A percentile compares a stretch with the other conserved stretches of the same genome.
These are phyloP conservation scores for Pseudogymnoascus sp. DNA, from an alignment of 2,329 filamentous ascomycete genomes.

Conservation along the genomic window DNA sequence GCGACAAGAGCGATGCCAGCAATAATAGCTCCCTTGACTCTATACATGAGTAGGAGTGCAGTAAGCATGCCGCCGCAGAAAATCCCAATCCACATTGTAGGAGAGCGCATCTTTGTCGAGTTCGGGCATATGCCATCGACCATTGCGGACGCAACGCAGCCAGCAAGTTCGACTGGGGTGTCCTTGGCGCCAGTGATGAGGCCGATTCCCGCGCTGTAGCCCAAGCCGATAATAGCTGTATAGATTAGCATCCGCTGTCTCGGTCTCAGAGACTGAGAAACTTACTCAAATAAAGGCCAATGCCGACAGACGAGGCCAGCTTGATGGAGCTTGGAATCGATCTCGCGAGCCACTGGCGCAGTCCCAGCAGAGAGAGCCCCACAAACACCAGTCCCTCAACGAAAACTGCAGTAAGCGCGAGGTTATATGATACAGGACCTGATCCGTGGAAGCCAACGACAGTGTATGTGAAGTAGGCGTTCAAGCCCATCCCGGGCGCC, in stretches of 20 bases:
- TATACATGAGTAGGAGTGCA: conserved; percentile 72
- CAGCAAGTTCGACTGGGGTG: conserved; percentile 67
- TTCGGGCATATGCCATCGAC: conserved; percentile 50
- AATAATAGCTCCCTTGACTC: conserved; percentile 80
- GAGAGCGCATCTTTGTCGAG: conserved; percentile 67
- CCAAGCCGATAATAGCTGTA: conserved; percentile 58
- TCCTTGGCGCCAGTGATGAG: conserved; percentile 58
- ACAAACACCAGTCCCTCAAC: conserved; percentile 84
- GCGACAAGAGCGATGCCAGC: conserved; percentile 74
- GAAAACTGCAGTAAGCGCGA: conserved; percentile 79
- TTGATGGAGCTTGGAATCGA: conserved; percentile 79
- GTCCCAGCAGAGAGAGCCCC: conserved; percentile 65
- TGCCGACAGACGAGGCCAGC: conserved; percentile 75
- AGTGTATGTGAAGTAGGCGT: conserved; percentile 74
- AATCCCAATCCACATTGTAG: conserved; percentile 80
- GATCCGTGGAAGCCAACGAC: conserved; percentile 70
- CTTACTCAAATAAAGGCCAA: conserved; percentile 64
- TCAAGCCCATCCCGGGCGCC: conserved; percentile 71
- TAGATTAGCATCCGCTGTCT: conserved; percentile 2
- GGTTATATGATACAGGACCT: conserved; percentile 62
- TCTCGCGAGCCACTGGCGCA: conserved; percentile 81
- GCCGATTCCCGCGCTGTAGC: conserved; percentile 76
- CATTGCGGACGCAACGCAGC: conserved; percentile 29
- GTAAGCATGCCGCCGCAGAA: conserved; percentile 79
- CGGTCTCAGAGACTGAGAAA: not conserved